A percentile compares a stretch with the other conserved stretches of the same genome.
phyloP scores from a whole-genome alignment of 2,329 filamentous ascomycete genomes.

The Thelonectria rubi region DNA sequence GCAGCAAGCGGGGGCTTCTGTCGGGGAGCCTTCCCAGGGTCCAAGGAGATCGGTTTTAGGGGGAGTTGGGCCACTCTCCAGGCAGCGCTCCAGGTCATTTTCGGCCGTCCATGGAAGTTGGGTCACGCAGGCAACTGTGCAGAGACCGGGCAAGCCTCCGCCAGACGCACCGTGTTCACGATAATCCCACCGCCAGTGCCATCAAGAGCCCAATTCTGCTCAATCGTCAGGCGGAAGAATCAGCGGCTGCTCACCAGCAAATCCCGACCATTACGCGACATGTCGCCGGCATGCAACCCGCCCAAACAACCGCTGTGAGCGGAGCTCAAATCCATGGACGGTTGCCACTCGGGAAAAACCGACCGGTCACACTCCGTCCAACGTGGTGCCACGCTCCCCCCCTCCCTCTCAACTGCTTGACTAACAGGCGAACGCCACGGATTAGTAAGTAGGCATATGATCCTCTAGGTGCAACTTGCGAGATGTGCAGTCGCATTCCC shows the following conservation, averaged over 20 bases:
- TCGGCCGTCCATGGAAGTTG: too few species aligned
- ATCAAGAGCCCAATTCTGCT: background rate
- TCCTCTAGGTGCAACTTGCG: background rate
- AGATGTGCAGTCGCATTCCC: background rate
- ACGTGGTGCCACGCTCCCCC: conserved; percentile 8
- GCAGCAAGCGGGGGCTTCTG: background rate
- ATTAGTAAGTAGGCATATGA: background rate
- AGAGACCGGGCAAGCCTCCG: background rate
- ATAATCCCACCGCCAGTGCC: background rate
- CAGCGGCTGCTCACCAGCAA: background rate
- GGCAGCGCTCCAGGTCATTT: background rate
- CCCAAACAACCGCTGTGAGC: background rate
- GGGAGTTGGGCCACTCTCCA: background rate
- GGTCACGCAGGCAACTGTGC: background rate
- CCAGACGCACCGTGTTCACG: too few species aligned
- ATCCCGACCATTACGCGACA: background rate
- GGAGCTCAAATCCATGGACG: conserved; percentile 4
- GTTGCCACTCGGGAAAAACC: conserved; percentile 1
- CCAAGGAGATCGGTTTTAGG: too few species aligned
- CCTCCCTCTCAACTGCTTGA: background rate
- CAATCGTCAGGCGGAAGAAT: background rate
- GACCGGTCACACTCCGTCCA: conserved; percentile 8
- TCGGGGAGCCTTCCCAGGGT: background rate
- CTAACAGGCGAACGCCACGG: background rate
- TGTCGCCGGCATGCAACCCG: background rate